phyloP scores from a whole-genome alignment of 2,329 filamentous ascomycete genomes.

The Hansfordia pulvinata region DNA sequence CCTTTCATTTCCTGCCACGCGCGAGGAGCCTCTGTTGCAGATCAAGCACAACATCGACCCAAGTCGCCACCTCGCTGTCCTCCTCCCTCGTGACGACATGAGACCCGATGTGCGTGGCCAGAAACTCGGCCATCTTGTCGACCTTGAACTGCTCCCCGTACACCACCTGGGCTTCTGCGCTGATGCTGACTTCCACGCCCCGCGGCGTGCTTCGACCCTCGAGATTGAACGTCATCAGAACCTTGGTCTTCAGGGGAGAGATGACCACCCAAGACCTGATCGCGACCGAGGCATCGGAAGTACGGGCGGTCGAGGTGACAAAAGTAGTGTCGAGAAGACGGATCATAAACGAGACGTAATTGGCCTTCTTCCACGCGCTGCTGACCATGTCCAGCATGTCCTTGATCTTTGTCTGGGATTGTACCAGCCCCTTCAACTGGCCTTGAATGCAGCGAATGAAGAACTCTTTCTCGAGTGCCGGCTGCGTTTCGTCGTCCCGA shows the following conservation, averaged over 20 bases:
- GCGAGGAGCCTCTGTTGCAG: constrained; percentile 40
- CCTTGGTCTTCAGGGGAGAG: constrained; percentile 50
- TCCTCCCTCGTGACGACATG: constrained; percentile 19
- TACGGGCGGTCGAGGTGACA: constrained; percentile 48
- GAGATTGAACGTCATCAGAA: constrained; percentile 48
- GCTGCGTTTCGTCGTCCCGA: no score
- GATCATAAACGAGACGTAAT: constrained; percentile 44
- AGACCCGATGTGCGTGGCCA: constrained; percentile 39
- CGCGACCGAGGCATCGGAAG: constrained; percentile 50
- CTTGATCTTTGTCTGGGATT: constrained; percentile 40
- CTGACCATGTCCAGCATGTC: constrained; percentile 46
- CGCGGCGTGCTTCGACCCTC: constrained; percentile 27
- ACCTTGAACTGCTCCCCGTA: constrained; percentile 72
- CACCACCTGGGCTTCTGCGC: constrained; percentile 44
- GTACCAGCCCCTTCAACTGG: constrained; percentile 47
- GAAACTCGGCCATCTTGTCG: constrained; percentile 60
- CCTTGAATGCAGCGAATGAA: constrained; percentile 62
- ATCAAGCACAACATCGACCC: constrained; percentile 42
- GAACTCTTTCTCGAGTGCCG: constrained; percentile 66
- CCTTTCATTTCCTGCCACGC: constrained; percentile 37
- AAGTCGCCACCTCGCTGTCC: constrained; percentile 22
- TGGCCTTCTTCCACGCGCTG: constrained; percentile 52
- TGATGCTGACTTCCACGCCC: constrained; percentile 40
- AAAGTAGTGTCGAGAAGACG: constrained; percentile 47
- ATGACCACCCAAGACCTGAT: constrained; percentile 52